A percentile compares a stretch with the other conserved stretches of the same genome.
Conservation (phyloP, 345 rosid species). For the Gossypium stocksii region DNA sequence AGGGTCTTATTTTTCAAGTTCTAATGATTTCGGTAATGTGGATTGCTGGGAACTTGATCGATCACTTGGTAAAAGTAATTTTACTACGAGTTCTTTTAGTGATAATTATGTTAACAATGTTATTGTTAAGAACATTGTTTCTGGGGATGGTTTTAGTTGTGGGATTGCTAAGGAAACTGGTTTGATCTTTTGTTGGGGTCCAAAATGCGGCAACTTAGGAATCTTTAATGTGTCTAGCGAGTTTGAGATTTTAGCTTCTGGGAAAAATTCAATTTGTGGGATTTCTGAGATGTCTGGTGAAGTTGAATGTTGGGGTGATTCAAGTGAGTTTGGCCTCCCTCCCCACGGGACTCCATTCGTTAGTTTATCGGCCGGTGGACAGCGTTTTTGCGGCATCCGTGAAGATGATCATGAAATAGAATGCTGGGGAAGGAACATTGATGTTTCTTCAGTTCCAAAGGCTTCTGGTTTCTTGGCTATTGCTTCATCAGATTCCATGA, state of each 20-base stretch:
- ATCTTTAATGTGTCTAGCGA: slow-evolving; percentile 32
- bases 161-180: slow-evolving; percentile 65
- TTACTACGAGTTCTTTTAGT: slow-evolving; percentile 17
- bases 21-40: slow-evolving; percentile 43
- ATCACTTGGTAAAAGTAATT: slow-evolving; percentile 17
- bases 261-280: slow-evolving; percentile 61
- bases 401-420: slow-evolving; percentile 76
- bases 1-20: slow-evolving; percentile 45
- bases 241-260: slow-evolving; percentile 59
- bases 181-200: slow-evolving; percentile 76
- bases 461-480: slow-evolving; percentile 74
- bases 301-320: slow-evolving; percentile 68
- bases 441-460: slow-evolving; percentile 52
- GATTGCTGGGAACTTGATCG: slow-evolving; percentile 57
- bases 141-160: slow-evolving; percentile 92
- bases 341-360: slow-evolving; percentile 48
- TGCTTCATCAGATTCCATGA: slow-evolving; percentile 76
- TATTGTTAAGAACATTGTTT: slow-evolving; percentile 57
- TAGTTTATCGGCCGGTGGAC: slow-evolving; percentile 64
- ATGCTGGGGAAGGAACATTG: slow-evolving; percentile 76
- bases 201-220: slow-evolving; percentile 45
- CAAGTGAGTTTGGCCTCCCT: slow-evolving; percentile 33
- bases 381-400: slow-evolving; percentile 73
- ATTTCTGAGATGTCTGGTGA: slow-evolving; percentile 47
- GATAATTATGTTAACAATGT: slow-evolving; percentile 44